These are phyloP conservation scores for Naganishia sp. DNA, from an alignment of 1,284 basidiomycete genomes.

Conservation along the genomic window DNA sequence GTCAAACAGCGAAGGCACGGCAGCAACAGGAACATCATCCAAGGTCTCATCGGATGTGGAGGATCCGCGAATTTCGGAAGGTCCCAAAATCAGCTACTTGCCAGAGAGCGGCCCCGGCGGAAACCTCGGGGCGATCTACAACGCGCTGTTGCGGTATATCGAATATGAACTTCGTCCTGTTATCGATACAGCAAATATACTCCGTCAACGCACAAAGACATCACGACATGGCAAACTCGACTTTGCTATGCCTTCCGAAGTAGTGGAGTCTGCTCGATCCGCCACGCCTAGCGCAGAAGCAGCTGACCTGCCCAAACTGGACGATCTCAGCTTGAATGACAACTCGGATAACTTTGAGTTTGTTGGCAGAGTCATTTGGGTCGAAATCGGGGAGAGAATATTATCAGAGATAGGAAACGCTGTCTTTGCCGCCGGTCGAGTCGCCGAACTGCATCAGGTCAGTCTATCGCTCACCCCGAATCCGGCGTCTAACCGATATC, in stretches of 20 bases:
- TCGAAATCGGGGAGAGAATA: slow-evolving; percentile 73
- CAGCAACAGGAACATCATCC: neutral
- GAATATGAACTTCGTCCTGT: slow-evolving; percentile 8
- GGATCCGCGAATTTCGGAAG: neutral
- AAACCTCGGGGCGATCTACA: slow-evolving; percentile 20
- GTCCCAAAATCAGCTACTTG: slow-evolving; percentile 4
- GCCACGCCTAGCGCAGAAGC: neutral
- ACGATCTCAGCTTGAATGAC: neutral
- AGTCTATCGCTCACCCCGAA: slow-evolving; percentile 34
- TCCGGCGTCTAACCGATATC: neutral
- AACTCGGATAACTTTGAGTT: slow-evolving; percentile 65
- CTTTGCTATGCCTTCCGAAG: slow-evolving; percentile 1
- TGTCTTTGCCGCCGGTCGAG: slow-evolving; percentile 87
- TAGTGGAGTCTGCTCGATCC: slow-evolving; percentile 5
- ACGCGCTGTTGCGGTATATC: slow-evolving; percentile 22
- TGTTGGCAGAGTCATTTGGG: slow-evolving; percentile 83
- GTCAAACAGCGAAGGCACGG: neutral
- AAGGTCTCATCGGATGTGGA: no score
- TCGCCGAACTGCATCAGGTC: slow-evolving; percentile 85
- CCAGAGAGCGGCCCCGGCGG: slow-evolving; percentile 11
- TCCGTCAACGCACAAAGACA: neutral
- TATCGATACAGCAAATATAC: slow-evolving; percentile 3
- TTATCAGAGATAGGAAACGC: slow-evolving; percentile 77
- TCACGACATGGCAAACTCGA: neutral
- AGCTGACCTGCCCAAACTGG: neutral